Percentiles rank a stretch among this genome's conserved stretches.
These are phyloP conservation scores for Solanum hybrid DNA, from an alignment of 305 asterid species.

Conservation along the genomic window DNA sequence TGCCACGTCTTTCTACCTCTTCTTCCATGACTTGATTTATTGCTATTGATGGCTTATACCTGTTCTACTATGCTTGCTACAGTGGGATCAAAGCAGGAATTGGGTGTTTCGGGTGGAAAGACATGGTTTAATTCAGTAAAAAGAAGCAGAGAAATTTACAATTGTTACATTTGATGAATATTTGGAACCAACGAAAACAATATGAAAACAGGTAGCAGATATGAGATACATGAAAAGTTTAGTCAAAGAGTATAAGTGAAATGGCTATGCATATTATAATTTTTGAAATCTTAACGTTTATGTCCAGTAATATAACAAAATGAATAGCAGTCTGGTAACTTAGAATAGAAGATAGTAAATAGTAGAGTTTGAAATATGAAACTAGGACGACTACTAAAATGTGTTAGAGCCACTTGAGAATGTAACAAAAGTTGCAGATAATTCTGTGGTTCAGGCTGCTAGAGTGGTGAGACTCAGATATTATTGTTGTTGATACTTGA, in stretches of 20 bases:
- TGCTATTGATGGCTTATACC: background rate
- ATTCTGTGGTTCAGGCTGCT: background rate
- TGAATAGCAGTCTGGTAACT: background rate
- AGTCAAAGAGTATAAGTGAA: background rate
- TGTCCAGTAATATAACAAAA: background rate
- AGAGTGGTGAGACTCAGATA: background rate
- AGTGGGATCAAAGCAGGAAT: background rate
- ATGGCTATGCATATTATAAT: background rate
- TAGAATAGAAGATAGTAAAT: background rate
- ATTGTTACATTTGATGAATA: background rate
- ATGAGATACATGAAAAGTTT: background rate
- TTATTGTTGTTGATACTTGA: background rate
- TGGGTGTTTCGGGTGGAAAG: background rate
- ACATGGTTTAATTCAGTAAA: background rate
- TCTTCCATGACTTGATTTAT: background rate
- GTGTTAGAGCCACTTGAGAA: background rate
- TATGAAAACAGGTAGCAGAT: background rate
- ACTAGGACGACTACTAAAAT: background rate
- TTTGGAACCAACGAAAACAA: background rate
- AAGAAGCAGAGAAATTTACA: background rate
- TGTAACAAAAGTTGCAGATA: background rate
- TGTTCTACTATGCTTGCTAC: background rate
- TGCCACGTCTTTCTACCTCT: background rate
- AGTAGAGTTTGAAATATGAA: background rate
- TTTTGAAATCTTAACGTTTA: background rate